These are phyloP conservation scores for Dendrobium huoshanense DNA, from an alignment of 106 monocot species.

Conservation along the genomic window DNA sequence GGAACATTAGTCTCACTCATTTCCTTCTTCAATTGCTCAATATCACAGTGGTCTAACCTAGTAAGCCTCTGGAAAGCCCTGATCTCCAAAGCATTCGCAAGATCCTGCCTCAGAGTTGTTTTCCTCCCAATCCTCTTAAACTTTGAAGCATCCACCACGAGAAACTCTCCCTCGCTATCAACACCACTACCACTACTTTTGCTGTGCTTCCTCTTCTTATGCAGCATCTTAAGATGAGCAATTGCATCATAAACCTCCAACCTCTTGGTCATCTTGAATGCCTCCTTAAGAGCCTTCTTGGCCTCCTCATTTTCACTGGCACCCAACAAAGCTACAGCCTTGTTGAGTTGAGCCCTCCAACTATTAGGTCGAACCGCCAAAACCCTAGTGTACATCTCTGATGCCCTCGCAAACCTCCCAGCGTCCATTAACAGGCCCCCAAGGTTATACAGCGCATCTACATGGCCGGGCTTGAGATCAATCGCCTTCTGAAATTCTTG, in stretches of 20 bases:
- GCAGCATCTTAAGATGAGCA: slow-evolving; percentile 72
- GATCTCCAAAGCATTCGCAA: slow-evolving; percentile 85
- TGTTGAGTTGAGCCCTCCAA: slow-evolving; percentile 91
- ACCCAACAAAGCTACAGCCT: slow-evolving; percentile 79
- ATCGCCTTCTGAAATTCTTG: slow-evolving; percentile 99
- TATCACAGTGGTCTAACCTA: slow-evolving; percentile 56
- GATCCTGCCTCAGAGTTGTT: slow-evolving; percentile 74
- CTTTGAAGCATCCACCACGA: slow-evolving; percentile 73
- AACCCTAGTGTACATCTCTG: slow-evolving; percentile 96
- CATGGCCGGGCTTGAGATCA: slow-evolving; percentile 87
- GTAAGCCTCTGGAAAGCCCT: slow-evolving; percentile 81
- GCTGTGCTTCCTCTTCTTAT: slow-evolving; percentile 63
- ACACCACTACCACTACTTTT: slow-evolving; percentile 15
- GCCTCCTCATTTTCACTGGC: slow-evolving; percentile 84
- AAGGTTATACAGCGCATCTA: slow-evolving; percentile 89
- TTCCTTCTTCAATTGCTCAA: slow-evolving; percentile 71
- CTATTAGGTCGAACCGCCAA: slow-evolving; percentile 60
- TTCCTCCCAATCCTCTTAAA: slow-evolving; percentile 76
- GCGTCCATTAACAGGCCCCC: slow-evolving; percentile 88
- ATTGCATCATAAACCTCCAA: slow-evolving; percentile 96
- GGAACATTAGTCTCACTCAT: slow-evolving; percentile 84
- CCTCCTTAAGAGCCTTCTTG: slow-evolving; percentile 82
- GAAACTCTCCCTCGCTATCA: slow-evolving; percentile 31
- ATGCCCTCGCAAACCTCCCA: slow-evolving; percentile 70
- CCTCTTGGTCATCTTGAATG: slow-evolving; percentile 93